A percentile compares a stretch with the other conserved stretches of the same genome.
phyloP scores from a whole-genome alignment of 208 protist genomes.

The Leishmania tropica region DNA sequence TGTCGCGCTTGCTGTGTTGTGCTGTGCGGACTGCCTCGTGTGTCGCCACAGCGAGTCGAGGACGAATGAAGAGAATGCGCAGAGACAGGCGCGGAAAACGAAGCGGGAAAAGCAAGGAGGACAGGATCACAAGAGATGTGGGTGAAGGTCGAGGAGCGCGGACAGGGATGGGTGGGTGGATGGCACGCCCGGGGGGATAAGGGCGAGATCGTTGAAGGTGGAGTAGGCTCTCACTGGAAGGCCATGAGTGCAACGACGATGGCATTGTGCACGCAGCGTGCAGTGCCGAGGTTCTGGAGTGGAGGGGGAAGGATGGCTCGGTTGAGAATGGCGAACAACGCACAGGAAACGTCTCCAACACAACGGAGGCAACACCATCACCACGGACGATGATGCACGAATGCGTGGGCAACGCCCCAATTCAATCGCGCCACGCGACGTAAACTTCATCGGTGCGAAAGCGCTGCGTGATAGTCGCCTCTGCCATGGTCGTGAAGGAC shows the following conservation, averaged over 20 bases:
- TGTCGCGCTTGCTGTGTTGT: neutral
- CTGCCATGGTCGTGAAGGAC: slow-evolving; percentile 70
- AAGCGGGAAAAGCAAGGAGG: neutral
- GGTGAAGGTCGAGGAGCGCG: neutral
- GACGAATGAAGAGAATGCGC: neutral
- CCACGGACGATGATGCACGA: neutral
- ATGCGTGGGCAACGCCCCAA: too few relatives aligned
- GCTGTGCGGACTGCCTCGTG: neutral
- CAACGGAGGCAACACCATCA: too few relatives aligned
- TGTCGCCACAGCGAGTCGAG: neutral
- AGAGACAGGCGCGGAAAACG: neutral
- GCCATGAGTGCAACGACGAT: neutral
- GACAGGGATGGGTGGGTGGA: neutral
- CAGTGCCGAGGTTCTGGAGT: neutral
- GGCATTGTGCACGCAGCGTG: neutral
- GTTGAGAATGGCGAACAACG: neutral
- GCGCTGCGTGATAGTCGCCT: slow-evolving; percentile 84
- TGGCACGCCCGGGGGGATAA: neutral
- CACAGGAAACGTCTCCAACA: neutral
- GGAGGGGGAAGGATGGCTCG: neutral
- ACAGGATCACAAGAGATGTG: neutral
- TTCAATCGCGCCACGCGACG: slow-evolving; percentile 88
- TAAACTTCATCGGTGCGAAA: slow-evolving; percentile 97
- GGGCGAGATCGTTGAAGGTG: too few relatives aligned
- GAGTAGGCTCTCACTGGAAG: neutral